A percentile compares a stretch with the other conserved stretches of the same genome.
Conservation (phyloP, 371 early-diverging fungal genomes). For the Haplosporangium sp. region DNA sequence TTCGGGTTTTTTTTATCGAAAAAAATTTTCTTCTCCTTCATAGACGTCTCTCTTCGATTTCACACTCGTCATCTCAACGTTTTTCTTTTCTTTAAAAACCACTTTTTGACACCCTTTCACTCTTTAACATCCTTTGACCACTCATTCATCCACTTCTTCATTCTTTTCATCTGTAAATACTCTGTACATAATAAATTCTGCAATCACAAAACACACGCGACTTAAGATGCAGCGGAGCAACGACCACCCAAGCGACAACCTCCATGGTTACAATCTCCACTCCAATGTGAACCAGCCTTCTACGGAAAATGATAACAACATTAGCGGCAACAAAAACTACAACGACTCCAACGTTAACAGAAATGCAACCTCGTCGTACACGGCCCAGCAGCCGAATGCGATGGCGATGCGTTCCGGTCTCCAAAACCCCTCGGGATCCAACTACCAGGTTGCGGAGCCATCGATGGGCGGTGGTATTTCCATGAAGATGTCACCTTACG, state of each 20-base stretch:
- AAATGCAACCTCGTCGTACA: constrained; percentile 25
- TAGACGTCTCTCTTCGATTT: neutral
- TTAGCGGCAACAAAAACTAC: constrained; percentile 1
- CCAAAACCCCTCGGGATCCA: constrained; percentile 33
- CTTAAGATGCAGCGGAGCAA: constrained; percentile 11
- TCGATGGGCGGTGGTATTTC: constrained; percentile 37
- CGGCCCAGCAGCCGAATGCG: constrained; percentile 55
- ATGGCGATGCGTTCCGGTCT: constrained; percentile 57
- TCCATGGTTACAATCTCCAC: neutral
- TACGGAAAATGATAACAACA: neutral
- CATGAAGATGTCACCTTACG: constrained; percentile 12
- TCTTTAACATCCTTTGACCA: neutral
- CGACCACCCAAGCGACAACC: constrained; percentile 1
- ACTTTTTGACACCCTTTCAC: neutral
- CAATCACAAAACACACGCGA: neutral
- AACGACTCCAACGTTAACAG: neutral
- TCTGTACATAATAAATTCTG: constrained; percentile 37
- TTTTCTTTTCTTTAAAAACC: neutral
- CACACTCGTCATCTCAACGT: neutral
- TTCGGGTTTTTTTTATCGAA: neutral
- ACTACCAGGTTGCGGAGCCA: constrained; percentile 26
- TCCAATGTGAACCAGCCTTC: neutral
- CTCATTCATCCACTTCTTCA: neutral
- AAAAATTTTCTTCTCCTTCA: neutral
- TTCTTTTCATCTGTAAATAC: constrained; percentile 16